A percentile compares a stretch with the other conserved stretches of the same genome.
These are phyloP conservation scores for Dalbergia cochinchinensis DNA, from an alignment of 306 rosid genomes.

Conservation along the genomic window DNA sequence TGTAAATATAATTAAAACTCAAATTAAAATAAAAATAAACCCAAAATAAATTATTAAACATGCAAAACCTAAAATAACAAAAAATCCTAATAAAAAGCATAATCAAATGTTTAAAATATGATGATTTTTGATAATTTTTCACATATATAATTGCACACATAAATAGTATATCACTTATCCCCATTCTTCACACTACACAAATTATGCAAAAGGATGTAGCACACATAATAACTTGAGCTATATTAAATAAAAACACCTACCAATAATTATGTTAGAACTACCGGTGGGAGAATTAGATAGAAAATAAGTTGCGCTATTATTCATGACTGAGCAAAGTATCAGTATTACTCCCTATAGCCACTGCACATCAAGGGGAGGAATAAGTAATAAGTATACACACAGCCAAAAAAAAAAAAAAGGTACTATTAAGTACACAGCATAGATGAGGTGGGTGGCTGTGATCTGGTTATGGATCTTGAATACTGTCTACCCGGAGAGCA, in stretches of 20 bases:
- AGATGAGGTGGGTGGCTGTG: background rate
- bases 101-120: too few species aligned
- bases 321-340: background rate
- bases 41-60: too few species aligned
- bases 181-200: background rate
- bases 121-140: too few species aligned
- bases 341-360: background rate
- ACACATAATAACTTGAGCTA: too few species aligned
- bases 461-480: background rate
- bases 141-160: too few species aligned
- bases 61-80: too few species aligned
- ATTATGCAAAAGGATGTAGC: background rate
- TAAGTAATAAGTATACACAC: too few species aligned
- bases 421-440: background rate
- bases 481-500: constrained; percentile 1
- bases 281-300: background rate
- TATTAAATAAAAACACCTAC: background rate
- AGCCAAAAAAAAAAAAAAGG: background rate
- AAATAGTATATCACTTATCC: too few species aligned
- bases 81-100: too few species aligned
- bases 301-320: background rate
- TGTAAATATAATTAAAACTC: too few species aligned
- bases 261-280: background rate
- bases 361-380: background rate
- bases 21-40: too few species aligned